phyloP scores from a whole-genome alignment of 768 basidiomycete genomes.

The Rhodotorula taiwanensis region DNA sequence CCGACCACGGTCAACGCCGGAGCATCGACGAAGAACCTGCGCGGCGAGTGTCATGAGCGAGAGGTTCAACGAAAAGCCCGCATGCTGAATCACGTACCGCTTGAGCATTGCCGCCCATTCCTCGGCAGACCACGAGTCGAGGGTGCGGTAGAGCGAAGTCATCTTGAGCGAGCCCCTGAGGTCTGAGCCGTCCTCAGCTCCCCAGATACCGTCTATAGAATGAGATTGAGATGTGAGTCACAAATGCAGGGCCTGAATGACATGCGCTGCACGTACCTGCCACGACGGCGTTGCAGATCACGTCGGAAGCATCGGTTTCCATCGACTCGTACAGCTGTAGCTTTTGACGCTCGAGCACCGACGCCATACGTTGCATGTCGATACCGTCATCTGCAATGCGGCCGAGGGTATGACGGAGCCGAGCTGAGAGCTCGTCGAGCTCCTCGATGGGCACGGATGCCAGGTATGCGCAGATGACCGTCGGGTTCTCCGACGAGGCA shows the following conservation, averaged over 20 bases:
- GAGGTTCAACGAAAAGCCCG: too few relatives aligned
- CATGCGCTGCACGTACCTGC: constrained; percentile 34
- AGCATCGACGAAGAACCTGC: constrained; percentile 73
- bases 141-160: constrained; percentile 59
- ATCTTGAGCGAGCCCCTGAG: constrained; percentile 68
- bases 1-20: constrained; percentile 71
- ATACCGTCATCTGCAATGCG: constrained; percentile 67
- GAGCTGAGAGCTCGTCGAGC: constrained; percentile 63
- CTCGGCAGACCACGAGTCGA: constrained; percentile 64
- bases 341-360: constrained; percentile 79
- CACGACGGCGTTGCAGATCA: constrained; percentile 67
- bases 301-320: constrained; percentile 74
- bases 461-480: constrained; percentile 68
- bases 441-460: constrained; percentile 76
- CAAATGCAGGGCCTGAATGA: background rate
- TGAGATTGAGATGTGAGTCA: constrained; percentile 42
- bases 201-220: constrained; percentile 67
- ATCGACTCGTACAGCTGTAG: constrained; percentile 72
- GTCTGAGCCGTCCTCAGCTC: constrained; percentile 71
- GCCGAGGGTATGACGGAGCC: constrained; percentile 61
- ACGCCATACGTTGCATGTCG: constrained; percentile 81
- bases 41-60: too few relatives aligned
- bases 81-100: constrained; percentile 52
- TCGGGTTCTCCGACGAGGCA: constrained; percentile 63
- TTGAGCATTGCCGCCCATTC: constrained; percentile 72